Evolutionary conservation across 148 eudicot genomes (phyloP), one percentile per base, ranked within the genome.

Genomic region (Nepenthes gracilis): DNA sequence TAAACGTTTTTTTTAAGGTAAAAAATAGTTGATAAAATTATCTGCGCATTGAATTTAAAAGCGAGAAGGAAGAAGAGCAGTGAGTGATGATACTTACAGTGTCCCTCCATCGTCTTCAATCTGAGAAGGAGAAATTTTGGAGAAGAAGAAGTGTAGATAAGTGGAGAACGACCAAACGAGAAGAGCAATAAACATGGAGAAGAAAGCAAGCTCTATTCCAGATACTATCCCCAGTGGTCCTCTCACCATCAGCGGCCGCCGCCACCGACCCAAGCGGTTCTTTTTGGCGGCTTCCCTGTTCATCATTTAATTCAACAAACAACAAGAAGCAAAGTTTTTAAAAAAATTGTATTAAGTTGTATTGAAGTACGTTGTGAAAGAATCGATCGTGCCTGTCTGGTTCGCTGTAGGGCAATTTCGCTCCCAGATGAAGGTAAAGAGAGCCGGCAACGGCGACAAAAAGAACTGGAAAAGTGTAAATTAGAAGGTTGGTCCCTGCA

Each of bases 141-240:
- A 63, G 38, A 69, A 83, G 51, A 85, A 72, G 69, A 70, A 61
- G 34, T 62, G 76, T 65, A 91, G 58, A 63, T 75, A 83, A 38
- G 64, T 75, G 2, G 77, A 62, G 54, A 77, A 76, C 35, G 80
- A 77, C 96, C 96, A 92, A 43, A 72, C 64, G 11, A 83, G 58
- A 36, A 92, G 88, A n/a, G 83, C 88, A 1, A 92, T 55, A 72
- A 92, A 88, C 94, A 92, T 80, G 10, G 74, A 2, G 2, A 92
- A 67, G 58, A 92, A 76, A 12, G 79, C 70, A 7, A 92, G 35
- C 73, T 92, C 97, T 53, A 72, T 74, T 67, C 78, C 59, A 13
- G 79, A 69, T 6, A 92, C 97, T 35, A 92, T 84, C 50, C 97
- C 97, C 2, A 88, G 58, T 7, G 78, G 77, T 5, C 96, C 88